Base-by-base conservation (phyloP, 2,329 filamentous ascomycete genomes). In the Zymoseptoria crescenta region DNA sequence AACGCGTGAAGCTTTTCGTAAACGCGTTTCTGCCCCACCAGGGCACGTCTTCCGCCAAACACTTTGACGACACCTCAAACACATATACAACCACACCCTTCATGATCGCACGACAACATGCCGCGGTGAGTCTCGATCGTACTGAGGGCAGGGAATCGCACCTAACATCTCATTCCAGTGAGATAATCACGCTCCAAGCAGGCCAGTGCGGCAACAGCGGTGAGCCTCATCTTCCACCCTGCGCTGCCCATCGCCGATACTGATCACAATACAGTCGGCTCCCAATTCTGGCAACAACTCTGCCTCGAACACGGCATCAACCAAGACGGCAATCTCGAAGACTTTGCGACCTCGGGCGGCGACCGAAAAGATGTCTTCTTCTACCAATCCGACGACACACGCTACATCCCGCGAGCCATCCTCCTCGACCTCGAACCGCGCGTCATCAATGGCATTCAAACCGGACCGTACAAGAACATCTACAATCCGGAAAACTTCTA, bases 401-500 rank as follows among this genome's bases (percentile, higher is more conserved):
- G 94, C 78, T 99, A 99, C 76, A 97, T 99, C 66, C 94, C 94
- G 9, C 85, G 94, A 72, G 93, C 94, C 53, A 97, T 99, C 69
- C 80, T 99, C 55, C 88, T 99, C 64, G 94, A 99, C 73, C 80
- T 99, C 48, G 94, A 99, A 76, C 94, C 94, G 24, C 84, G 94
- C 65, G 92, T 97, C 64, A 88, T 99, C 71, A 89, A 97, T 72
- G 80, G 86, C 62, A 99, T 99, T 67, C 93, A 97, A 77, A 88
- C 87, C 8, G 91, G 94, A 1, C 87, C 92, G 0, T 99, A 99
- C 80, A 91, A 88, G 75, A 97, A 99, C 74, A 99, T 99, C 61
- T 99, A 99, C 83, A 99, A 99, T 73, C 94, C 94, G 0, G 94
- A 99, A 76, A 99, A 99, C 80, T 96, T 97, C 77, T 99, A 95